phyloP scores from a whole-genome alignment of 2,329 filamentous ascomycete genomes.

The Aphanocladium album region DNA sequence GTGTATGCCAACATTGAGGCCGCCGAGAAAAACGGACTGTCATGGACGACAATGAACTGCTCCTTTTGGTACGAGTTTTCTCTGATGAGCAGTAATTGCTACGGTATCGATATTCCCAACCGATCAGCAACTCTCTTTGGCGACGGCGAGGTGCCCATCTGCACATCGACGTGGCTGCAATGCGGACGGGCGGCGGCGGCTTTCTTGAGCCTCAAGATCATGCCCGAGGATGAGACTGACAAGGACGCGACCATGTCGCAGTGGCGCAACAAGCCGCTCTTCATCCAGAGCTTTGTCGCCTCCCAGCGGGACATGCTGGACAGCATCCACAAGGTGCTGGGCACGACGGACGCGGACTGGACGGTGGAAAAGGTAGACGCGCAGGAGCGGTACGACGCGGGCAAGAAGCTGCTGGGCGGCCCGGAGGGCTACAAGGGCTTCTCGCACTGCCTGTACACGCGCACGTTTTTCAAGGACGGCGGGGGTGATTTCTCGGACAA shows the following conservation, averaged over 20 bases:
- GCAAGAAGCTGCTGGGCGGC: slow-evolving; percentile 35
- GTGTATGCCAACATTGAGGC: slow-evolving; percentile 24
- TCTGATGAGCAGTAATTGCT: slow-evolving; percentile 30
- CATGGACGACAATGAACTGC: slow-evolving; percentile 32
- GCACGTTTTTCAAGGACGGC: slow-evolving; percentile 44
- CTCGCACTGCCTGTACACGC: slow-evolving; percentile 47
- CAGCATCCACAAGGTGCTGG: slow-evolving; percentile 53
- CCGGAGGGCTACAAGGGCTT: slow-evolving; percentile 37
- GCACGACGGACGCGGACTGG: slow-evolving; percentile 57
- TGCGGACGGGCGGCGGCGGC: slow-evolving; percentile 50
- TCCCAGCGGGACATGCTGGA: slow-evolving; percentile 62
- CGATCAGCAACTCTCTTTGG: slow-evolving; percentile 44
- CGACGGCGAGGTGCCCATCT: slow-evolving; percentile 52
- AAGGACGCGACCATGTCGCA: slow-evolving; percentile 32
- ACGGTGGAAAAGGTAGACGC: slow-evolving; percentile 43
- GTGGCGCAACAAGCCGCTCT: slow-evolving; percentile 43
- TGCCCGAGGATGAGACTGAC: slow-evolving; percentile 36
- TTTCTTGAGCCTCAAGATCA: slow-evolving; percentile 40
- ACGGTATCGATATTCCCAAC: slow-evolving; percentile 46
- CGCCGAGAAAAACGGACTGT: slow-evolving; percentile 33
- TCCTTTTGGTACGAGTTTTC: slow-evolving; percentile 52
- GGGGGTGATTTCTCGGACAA: slow-evolving; percentile 38
- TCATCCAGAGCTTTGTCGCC: slow-evolving; percentile 51
- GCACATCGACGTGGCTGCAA: slow-evolving; percentile 55
- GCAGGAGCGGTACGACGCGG: slow-evolving; percentile 42